phyloP scores from a whole-genome alignment of 805 yeast species.

The Wickerhamiella vanderwaltii region DNA sequence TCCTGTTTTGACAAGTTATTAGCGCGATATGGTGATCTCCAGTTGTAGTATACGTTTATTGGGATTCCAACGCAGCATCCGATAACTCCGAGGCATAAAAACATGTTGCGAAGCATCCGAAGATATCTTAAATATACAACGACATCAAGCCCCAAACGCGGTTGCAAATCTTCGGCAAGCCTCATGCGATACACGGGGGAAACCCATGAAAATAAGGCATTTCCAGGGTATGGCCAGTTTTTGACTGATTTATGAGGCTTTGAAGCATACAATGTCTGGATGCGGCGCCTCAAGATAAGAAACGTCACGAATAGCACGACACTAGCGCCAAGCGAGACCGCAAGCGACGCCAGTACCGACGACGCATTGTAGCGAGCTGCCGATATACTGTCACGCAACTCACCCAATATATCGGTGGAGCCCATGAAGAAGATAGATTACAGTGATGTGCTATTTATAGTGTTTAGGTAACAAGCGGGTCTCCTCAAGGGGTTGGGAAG shows the following conservation, averaged over 20 bases:
- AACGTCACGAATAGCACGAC: conserved; percentile 21
- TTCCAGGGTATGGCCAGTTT: conserved; percentile 12
- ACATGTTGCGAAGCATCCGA: conserved; percentile 26
- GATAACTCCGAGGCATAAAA: conserved; percentile 24
- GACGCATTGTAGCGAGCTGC: conserved; percentile 23
- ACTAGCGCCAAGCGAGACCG: conserved; percentile 28
- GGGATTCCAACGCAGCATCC: conserved; percentile 29
- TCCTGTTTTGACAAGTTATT: conserved; percentile 22
- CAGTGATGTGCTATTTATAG: conserved; percentile 1
- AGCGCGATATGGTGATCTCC: conserved; percentile 18
- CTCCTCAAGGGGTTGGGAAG: conserved; percentile 6
- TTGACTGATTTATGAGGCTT: conserved; percentile 14
- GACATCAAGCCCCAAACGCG: conserved; percentile 29
- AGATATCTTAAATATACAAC: conserved; percentile 25
- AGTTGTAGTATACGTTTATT: conserved; percentile 27
- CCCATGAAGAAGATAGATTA: background rate
- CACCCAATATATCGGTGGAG: conserved; percentile 16
- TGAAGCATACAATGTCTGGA: conserved; percentile 27
- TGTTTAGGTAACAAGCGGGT: conserved; percentile 4
- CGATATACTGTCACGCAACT: conserved; percentile 20
- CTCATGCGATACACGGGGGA: conserved; percentile 15
- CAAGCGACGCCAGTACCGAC: conserved; percentile 29
- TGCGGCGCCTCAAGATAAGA: conserved; percentile 25
- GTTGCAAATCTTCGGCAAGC: conserved; percentile 21
- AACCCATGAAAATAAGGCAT: conserved; percentile 23